A percentile compares a stretch with the other conserved stretches of the same genome.
These are phyloP conservation scores for Ilyonectria robusta DNA, from an alignment of 2,329 filamentous ascomycete species.

Conservation along the genomic window DNA sequence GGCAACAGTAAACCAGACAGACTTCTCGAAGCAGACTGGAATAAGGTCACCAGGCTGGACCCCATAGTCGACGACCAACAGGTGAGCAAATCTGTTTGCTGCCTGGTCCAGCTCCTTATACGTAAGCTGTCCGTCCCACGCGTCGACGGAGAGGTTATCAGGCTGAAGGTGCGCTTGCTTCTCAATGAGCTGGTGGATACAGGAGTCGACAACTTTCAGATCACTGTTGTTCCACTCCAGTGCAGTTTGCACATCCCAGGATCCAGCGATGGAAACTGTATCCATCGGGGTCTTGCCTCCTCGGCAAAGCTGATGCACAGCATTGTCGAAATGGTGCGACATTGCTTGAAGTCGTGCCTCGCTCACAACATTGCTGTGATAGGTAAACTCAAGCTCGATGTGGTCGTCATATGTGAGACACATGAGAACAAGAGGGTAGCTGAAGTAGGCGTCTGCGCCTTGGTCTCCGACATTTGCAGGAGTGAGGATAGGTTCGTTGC, in stretches of 20 bases:
- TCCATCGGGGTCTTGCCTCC: background rate
- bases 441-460: slow-evolving; percentile 1
- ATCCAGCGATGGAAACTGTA: background rate
- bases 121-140: slow-evolving; percentile 48
- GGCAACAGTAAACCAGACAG: slow-evolving; percentile 28
- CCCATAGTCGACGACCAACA: slow-evolving; percentile 18
- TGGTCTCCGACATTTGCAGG: slow-evolving; percentile 2
- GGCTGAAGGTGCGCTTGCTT: slow-evolving; percentile 24
- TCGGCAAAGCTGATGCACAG: background rate
- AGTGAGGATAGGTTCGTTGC: background rate
- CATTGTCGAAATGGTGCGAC: slow-evolving; percentile 1
- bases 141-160: background rate
- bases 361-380: background rate
- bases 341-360: slow-evolving; percentile 4
- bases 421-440: slow-evolving; percentile 6
- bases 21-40: slow-evolving; percentile 34
- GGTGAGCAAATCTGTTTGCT: slow-evolving; percentile 8
- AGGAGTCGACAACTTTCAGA: background rate
- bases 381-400: slow-evolving; percentile 7
- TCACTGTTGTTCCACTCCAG: background rate
- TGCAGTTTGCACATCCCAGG: slow-evolving; percentile 4
- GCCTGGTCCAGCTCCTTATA: slow-evolving; percentile 32
- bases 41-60: slow-evolving; percentile 22
- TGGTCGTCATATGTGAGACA: background rate
- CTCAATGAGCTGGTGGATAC: slow-evolving; percentile 39